Evolutionary conservation across 2,329 filamentous ascomycete genomes (phyloP).

Genomic region (Fusarium brevicatenulatum): DNA sequence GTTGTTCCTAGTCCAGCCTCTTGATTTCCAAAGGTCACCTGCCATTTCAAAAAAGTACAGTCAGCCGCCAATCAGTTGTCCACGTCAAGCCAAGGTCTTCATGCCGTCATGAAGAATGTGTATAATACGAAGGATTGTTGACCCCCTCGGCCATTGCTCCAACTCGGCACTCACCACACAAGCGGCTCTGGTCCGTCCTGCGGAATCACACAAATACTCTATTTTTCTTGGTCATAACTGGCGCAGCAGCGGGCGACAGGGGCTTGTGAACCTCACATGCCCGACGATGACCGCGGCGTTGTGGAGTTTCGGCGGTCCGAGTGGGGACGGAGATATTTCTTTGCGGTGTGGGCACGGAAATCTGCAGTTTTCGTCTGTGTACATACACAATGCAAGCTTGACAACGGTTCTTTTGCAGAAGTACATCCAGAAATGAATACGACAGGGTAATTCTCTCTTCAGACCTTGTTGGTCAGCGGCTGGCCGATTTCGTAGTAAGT

Average conservation of each 20-base stretch:
- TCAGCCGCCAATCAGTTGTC: conserved; percentile 17
- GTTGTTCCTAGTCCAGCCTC: conserved; percentile 25
- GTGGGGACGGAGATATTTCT: conserved; percentile 18
- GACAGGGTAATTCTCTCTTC: conserved; percentile 3
- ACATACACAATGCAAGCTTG: conserved; percentile 7
- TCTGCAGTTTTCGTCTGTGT: neutral
- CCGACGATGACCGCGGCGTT: conserved; percentile 42
- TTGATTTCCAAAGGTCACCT: conserved; percentile 29
- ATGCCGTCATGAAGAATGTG: conserved; percentile 8
- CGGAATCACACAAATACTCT: conserved; percentile 15
- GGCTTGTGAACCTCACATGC: conserved; percentile 19
- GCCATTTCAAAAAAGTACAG: conserved; percentile 25
- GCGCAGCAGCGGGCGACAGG: neutral
- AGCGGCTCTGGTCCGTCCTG: conserved; percentile 20
- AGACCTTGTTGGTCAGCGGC: conserved; percentile 28
- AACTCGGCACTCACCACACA: neutral
- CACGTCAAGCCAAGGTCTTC: neutral
- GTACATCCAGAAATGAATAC: conserved; percentile 7
- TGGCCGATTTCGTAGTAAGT: neutral
- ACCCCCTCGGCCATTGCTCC: neutral
- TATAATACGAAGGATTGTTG: conserved; percentile 1
- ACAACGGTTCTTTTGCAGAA: conserved; percentile 20
- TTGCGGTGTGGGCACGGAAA: conserved; percentile 23
- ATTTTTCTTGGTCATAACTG: conserved; percentile 3
- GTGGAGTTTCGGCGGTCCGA: conserved; percentile 36